Conservation (phyloP, 2,329 filamentous ascomycete genomes). For the Chlorencoelia australis region DNA sequence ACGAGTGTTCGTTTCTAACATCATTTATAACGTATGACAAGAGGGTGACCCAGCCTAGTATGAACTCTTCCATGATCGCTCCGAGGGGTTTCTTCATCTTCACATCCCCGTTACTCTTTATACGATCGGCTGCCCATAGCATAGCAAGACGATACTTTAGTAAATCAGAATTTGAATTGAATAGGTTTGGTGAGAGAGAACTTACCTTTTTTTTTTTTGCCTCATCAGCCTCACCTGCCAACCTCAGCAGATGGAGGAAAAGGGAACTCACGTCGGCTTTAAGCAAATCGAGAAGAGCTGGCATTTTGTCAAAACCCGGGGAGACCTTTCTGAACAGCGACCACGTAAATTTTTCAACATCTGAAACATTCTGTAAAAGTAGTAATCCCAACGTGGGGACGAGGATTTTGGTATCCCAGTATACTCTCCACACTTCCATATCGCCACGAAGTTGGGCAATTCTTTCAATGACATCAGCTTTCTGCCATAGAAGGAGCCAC, state of each 20-base stretch:
- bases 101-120: constrained; percentile 19
- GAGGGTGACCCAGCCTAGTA: constrained; percentile 76
- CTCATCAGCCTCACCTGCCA: constrained; percentile 58
- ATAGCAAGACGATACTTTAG: constrained; percentile 26
- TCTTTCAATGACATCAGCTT: constrained; percentile 66
- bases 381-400: constrained; percentile 49
- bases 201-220: constrained; percentile 47
- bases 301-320: constrained; percentile 54
- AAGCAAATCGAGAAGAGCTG: constrained; percentile 51
- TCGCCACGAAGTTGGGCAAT: constrained; percentile 68
- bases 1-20: constrained; percentile 42
- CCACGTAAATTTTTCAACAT: constrained; percentile 57
- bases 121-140: constrained; percentile 32
- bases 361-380: constrained; percentile 44
- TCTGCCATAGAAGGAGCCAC: constrained; percentile 71
- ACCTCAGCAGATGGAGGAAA: constrained; percentile 73
- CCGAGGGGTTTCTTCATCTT: constrained; percentile 51
- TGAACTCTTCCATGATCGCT: constrained; percentile 70
- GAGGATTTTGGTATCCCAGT: constrained; percentile 47
- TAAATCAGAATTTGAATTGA: neutral
- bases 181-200: neutral
- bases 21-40: constrained; percentile 75
- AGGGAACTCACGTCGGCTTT: constrained; percentile 65
- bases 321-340: constrained; percentile 59
- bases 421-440: constrained; percentile 46